Evolutionary conservation across 2,329 filamentous ascomycete genomes (phyloP).

Genomic region (Xylariaceae sp.): DNA sequence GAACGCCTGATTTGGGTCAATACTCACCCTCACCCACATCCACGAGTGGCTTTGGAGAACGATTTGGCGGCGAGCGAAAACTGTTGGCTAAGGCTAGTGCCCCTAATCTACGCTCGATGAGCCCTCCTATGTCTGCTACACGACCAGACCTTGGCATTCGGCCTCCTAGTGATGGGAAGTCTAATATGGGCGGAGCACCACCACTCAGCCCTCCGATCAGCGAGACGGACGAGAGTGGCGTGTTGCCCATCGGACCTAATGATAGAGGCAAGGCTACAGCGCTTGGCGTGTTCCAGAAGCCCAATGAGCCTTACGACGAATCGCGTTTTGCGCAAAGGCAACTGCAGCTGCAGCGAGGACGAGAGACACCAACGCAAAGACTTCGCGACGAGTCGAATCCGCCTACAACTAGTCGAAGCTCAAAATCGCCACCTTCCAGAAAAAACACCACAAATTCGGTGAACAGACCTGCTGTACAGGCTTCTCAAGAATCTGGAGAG

Average conservation of each 20-base stretch:
- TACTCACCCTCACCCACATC: conserved; percentile 44
- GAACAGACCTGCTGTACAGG: conserved; percentile 24
- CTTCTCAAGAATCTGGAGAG: conserved; percentile 29
- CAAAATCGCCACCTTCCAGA: conserved; percentile 45
- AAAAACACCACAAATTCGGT: conserved; percentile 35
- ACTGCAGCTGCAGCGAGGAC: conserved; percentile 72
- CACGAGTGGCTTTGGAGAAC: conserved; percentile 41
- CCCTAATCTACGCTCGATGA: conserved; percentile 61
- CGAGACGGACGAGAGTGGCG: conserved; percentile 63
- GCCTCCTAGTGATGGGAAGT: conserved; percentile 31
- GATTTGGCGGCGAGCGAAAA: conserved; percentile 41
- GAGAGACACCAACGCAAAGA: conserved; percentile 55
- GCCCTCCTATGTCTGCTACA: conserved; percentile 41
- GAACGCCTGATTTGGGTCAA: conserved; percentile 48
- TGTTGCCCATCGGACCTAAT: conserved; percentile 65
- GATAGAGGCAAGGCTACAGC: conserved; percentile 52
- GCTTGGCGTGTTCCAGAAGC: conserved; percentile 54
- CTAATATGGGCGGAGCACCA: conserved; percentile 38
- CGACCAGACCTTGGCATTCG: conserved; percentile 34
- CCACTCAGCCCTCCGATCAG: conserved; percentile 67
- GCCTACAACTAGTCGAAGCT: conserved; percentile 38
- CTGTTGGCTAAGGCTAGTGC: conserved; percentile 59
- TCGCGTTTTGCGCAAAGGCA: conserved; percentile 79
- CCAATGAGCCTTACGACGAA: conserved; percentile 74
- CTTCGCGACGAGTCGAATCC: conserved; percentile 44